Evolutionary conservation across 495 filamentous ascomycete species (phyloP).

Genomic region (Penicillium flavigenum): DNA sequence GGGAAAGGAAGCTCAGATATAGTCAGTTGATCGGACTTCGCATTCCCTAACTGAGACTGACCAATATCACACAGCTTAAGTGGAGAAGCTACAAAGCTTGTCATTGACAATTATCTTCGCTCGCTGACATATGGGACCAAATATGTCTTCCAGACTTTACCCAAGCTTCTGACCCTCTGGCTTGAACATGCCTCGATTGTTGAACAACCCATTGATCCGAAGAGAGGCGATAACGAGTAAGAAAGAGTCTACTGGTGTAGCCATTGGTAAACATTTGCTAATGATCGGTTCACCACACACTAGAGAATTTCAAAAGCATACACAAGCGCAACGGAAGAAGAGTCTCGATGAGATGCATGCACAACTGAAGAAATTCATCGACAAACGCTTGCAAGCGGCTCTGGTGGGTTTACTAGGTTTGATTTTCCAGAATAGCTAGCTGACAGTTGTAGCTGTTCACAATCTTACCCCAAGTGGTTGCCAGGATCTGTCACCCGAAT

Average conservation of each 20-base stretch:
- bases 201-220: conserved; percentile 64
- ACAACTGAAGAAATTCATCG: conserved; percentile 69
- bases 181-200: conserved; percentile 81
- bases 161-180: conserved; percentile 89
- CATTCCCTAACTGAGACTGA: conserved; percentile 3
- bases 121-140: conserved; percentile 86
- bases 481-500: conserved; percentile 86
- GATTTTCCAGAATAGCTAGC: background rate
- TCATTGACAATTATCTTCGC: conserved; percentile 89
- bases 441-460: conserved; percentile 68
- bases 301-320: conserved; percentile 57
- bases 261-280: conserved; percentile 4
- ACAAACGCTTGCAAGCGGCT: conserved; percentile 71
- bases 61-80: conserved; percentile 40
- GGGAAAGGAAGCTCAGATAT: conserved; percentile 58
- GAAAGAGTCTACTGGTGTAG: conserved; percentile 22
- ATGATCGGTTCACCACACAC: conserved; percentile 4
- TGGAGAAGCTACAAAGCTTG: conserved; percentile 82
- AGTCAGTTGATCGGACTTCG: conserved; percentile 31
- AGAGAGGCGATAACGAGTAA: conserved; percentile 59
- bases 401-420: conserved; percentile 39
- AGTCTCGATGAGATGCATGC: conserved; percentile 69
- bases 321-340: conserved; percentile 55
- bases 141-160: conserved; percentile 91
- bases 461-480: conserved; percentile 86